Evolutionary conservation across 2,329 filamentous ascomycete genomes (phyloP).

Genomic region (Colletotrichum sp.): DNA sequence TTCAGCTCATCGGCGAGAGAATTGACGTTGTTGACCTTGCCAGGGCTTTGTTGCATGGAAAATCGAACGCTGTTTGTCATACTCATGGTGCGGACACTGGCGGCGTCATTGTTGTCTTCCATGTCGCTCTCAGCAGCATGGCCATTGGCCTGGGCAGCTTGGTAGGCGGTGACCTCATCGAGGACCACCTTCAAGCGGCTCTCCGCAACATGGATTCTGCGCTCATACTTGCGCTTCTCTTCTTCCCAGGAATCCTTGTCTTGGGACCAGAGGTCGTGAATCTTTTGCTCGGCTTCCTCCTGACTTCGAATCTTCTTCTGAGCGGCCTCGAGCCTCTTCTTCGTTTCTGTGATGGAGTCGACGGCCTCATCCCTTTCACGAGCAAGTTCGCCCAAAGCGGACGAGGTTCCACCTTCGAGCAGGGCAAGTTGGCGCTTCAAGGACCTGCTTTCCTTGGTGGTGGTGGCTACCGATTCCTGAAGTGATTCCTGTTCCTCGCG

Average conservation of each 20-base stretch:
- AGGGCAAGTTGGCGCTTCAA: constrained; percentile 86
- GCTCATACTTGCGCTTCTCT: constrained; percentile 81
- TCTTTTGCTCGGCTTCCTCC: constrained; percentile 82
- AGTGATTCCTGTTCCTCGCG: constrained; percentile 78
- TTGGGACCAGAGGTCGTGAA: constrained; percentile 80
- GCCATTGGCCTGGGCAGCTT: constrained; percentile 56
- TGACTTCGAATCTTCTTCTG: constrained; percentile 81
- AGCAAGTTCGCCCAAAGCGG: constrained; percentile 81
- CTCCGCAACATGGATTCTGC: constrained; percentile 89
- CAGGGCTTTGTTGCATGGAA: constrained; percentile 66
- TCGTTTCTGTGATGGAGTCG: constrained; percentile 73
- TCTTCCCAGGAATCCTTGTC: constrained; percentile 88
- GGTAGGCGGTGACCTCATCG: constrained; percentile 80
- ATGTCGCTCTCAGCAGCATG: constrained; percentile 58
- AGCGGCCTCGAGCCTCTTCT: constrained; percentile 75
- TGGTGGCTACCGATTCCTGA: constrained; percentile 64
- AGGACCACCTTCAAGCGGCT: constrained; percentile 82
- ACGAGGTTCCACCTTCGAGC: constrained; percentile 86
- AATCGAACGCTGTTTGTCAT: constrained; percentile 75
- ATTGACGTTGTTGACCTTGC: constrained; percentile 65
- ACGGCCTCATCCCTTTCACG: constrained; percentile 87
- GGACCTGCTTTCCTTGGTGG: constrained; percentile 77
- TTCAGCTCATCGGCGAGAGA: constrained; percentile 92
- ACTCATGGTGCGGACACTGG: constrained; percentile 77
- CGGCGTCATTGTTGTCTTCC: constrained; percentile 74